Evolutionary conservation across 441 rosid species (phyloP).

Genomic region (Erysimum cheiri): DNA sequence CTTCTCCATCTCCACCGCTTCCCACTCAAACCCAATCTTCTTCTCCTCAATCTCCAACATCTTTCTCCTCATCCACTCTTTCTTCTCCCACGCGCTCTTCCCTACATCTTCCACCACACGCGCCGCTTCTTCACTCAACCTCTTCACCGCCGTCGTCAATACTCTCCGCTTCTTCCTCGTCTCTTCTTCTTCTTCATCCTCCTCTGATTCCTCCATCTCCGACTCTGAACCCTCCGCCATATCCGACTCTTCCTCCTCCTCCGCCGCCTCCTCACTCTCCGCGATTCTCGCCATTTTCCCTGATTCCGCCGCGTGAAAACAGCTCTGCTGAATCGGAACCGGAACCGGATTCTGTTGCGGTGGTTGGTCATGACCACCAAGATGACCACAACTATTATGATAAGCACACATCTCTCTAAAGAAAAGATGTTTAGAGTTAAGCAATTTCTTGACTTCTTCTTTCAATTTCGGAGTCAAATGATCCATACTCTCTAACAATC

Average conservation of each 20-base stretch:
- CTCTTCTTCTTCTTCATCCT: constrained; percentile 51
- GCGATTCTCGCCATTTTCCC: constrained; percentile 53
- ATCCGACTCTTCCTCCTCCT: constrained; percentile 48
- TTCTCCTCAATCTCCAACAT: constrained; percentile 70
- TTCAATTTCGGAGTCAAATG: constrained; percentile 70
- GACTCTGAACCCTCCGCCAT: constrained; percentile 51
- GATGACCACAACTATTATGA: constrained; percentile 83
- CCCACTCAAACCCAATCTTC: constrained; percentile 60
- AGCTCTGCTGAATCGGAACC: constrained; percentile 42
- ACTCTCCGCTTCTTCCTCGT: constrained; percentile 43
- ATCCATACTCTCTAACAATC: constrained; percentile 83
- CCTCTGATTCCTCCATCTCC: constrained; percentile 47
- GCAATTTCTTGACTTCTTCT: constrained; percentile 82
- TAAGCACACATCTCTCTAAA: constrained; percentile 98
- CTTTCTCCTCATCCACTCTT: constrained; percentile 74
- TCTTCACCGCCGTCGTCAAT: constrained; percentile 49
- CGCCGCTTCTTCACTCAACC: constrained; percentile 52
- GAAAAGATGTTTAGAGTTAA: constrained; percentile 90
- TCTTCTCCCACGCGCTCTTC: constrained; percentile 84
- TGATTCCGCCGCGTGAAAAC: constrained; percentile 60
- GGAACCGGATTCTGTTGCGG: constrained; percentile 32
- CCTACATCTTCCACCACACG: constrained; percentile 59
- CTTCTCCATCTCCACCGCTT: constrained; percentile 83
- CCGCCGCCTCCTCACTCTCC: constrained; percentile 52
- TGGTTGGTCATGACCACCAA: constrained; percentile 49